phyloP scores from a whole-genome alignment of 139 green algal species.

The Micractinium conductrix region DNA sequence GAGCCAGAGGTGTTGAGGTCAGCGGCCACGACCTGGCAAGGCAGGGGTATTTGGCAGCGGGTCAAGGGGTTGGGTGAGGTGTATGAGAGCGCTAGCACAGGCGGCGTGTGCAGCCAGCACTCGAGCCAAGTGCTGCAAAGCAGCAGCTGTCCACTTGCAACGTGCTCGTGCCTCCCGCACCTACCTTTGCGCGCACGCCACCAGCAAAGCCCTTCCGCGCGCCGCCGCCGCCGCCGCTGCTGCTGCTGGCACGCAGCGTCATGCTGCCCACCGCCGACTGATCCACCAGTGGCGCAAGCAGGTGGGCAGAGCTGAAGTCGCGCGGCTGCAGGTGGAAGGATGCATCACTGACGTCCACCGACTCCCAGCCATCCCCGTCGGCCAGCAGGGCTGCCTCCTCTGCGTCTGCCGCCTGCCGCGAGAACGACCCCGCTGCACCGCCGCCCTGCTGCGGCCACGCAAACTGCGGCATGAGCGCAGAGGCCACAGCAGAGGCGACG shows the following conservation, averaged over 20 bases:
- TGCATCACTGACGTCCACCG: conserved; percentile 11
- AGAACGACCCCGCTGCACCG: not conserved
- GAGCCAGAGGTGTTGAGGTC: conserved; percentile 57
- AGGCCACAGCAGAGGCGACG: not conserved
- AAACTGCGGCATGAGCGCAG: conserved; percentile 1
- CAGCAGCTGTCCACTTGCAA: not conserved
- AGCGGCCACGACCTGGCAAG: conserved; percentile 59
- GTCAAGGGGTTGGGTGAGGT: too few relatives aligned
- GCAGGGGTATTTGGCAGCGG: not conserved
- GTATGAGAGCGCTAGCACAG: too few relatives aligned
- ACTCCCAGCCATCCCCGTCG: conserved; percentile 16
- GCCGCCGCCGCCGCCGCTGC: not conserved
- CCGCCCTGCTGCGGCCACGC: not conserved
- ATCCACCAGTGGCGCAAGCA: conserved; percentile 14
- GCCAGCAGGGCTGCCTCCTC: not conserved
- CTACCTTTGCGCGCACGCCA: not conserved
- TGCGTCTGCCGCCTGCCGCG: not conserved
- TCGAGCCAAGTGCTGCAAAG: too few relatives aligned
- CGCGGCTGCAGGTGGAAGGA: not conserved
- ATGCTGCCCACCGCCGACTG: not conserved
- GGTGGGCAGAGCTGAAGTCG: conserved; percentile 5
- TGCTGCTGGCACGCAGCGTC: not conserved
- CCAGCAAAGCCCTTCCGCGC: not conserved
- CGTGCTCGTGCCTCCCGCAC: not conserved
- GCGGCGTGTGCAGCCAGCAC: too few relatives aligned